Base-by-base conservation (phyloP, 2,329 filamentous ascomycete species). In the Dactylonectria estremocensis region DNA sequence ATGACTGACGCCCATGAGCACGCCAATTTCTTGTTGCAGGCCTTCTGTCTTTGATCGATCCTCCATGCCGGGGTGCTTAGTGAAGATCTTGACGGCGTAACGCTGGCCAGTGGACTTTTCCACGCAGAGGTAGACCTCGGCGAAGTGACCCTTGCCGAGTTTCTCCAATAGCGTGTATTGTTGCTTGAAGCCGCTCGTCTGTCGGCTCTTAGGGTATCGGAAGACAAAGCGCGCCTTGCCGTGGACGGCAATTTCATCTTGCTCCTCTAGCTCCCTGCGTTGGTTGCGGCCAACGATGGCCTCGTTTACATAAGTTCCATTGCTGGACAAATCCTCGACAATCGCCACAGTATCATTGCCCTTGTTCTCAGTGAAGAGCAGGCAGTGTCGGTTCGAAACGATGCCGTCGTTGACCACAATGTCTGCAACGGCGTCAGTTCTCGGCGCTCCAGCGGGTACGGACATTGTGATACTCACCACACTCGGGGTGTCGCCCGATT, bases 1-100 rank as follows among this genome's bases (percentile, higher is more conserved):
- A 80, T 99, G 96, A 78, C 93, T 97, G 68, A 99, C 94, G n/a
- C 95, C 91, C 95, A 97, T 98, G 68, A 99, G 84, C 16, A 99
- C 94, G 22, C 94, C 95, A 78, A 99, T 97, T 80, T 99, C 97
- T 80, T 98, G 95, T 78, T 98, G 94, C 52, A 98, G 82, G 2
- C 94, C 92, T 67, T 97, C 94, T 6, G 92, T 91, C 80, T 95
- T 95, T 18, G 93, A 92, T 70, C 89, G 90, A 72, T 98, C 95
- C 46, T 95, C 94, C 66, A 91, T 88, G n/a, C 93, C 93, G 2
- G 91, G 87, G 5, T 93, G 91, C 82, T 94, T 96, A 75, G 94
- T 95, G 78, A 99, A 98, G 66, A 96, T 91, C 84, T 99, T 99
- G 77, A 97, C 96, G 3, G 96, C 96, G 79, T 91, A 98, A 62